phyloP scores from a whole-genome alignment of 768 basidiomycete genomes.

The Vararia minispora region DNA sequence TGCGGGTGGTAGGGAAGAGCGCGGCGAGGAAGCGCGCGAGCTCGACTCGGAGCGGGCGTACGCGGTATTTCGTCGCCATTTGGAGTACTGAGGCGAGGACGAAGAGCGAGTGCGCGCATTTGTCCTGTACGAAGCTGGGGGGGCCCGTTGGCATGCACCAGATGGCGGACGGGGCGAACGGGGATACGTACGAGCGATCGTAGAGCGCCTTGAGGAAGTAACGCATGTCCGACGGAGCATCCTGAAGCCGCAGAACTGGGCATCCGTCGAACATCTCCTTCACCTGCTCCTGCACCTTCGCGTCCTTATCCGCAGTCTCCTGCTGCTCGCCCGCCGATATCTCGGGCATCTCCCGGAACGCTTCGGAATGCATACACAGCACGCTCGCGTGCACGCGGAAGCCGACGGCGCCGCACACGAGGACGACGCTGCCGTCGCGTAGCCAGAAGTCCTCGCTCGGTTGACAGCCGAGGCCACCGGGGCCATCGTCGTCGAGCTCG shows the following conservation, averaged over 20 bases:
- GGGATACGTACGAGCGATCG: conserved; percentile 1
- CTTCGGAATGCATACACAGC: conserved; percentile 12
- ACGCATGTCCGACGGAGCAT: conserved; percentile 4
- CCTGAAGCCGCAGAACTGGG: conserved; percentile 7
- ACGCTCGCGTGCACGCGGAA: conserved; percentile 17
- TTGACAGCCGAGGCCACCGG: no score
- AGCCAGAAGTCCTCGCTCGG: conserved; percentile 16
- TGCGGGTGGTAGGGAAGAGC: background rate
- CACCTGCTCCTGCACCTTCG: no score
- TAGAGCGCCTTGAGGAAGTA: conserved; percentile 10
- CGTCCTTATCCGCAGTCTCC: no score
- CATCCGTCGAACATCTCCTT: conserved; percentile 7
- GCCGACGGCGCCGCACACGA: conserved; percentile 14
- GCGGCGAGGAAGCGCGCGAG: background rate
- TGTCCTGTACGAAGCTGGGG: background rate
- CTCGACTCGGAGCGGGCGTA: background rate
- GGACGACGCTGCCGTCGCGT: conserved; percentile 18
- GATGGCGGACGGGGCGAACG: no score
- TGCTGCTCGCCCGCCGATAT: conserved; percentile 12
- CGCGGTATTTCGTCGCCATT: background rate
- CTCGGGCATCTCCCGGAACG: conserved; percentile 16
- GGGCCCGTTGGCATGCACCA: background rate
- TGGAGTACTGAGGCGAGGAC: background rate
- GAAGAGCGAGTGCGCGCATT: background rate
- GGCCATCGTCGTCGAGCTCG: no score